Evolutionary conservation across 176 grass and related monocot genomes (phyloP).

Genomic region (Carex littledalei): DNA sequence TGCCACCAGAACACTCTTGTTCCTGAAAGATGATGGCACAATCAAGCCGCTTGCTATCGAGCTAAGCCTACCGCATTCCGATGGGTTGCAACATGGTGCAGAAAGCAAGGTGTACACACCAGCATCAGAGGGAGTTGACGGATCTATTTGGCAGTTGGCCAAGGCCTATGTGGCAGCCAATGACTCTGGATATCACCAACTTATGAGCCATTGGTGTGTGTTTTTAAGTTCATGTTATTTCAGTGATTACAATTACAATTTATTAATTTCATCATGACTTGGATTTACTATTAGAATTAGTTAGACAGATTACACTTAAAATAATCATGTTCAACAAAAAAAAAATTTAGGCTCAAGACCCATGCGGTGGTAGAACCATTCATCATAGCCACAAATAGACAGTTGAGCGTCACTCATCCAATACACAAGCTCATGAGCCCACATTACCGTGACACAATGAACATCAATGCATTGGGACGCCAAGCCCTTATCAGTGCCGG

Average conservation of each 20-base stretch:
- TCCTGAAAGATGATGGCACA: constrained; percentile 35
- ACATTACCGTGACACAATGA: constrained; percentile 78
- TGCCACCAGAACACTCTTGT: constrained; percentile 59
- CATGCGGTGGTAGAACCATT: constrained; percentile 79
- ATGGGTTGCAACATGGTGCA: constrained; percentile 34
- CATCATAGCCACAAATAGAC: constrained; percentile 60
- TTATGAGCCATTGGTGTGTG: constrained; percentile 83
- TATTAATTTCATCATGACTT: background rate
- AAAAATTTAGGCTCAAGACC: constrained; percentile 51
- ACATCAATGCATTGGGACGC: constrained; percentile 75
- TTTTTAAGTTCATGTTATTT: constrained; percentile 25
- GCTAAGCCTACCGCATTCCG: constrained; percentile 31
- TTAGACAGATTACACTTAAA: background rate
- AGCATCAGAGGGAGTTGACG: constrained; percentile 10
- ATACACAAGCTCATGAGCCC: constrained; percentile 76
- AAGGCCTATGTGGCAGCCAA: constrained; percentile 79
- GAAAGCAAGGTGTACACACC: constrained; percentile 53
- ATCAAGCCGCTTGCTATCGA: constrained; percentile 15
- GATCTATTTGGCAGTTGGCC: constrained; percentile 74
- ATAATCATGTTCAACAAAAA: background rate
- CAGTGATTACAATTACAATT: background rate
- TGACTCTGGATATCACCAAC: constrained; percentile 79
- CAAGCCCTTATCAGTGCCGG: constrained; percentile 53
- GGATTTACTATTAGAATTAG: background rate
- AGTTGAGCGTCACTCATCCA: constrained; percentile 61